Evolutionary conservation across 2,329 filamentous ascomycete species (phyloP).

Genomic region (Colletotrichum acutatum): DNA sequence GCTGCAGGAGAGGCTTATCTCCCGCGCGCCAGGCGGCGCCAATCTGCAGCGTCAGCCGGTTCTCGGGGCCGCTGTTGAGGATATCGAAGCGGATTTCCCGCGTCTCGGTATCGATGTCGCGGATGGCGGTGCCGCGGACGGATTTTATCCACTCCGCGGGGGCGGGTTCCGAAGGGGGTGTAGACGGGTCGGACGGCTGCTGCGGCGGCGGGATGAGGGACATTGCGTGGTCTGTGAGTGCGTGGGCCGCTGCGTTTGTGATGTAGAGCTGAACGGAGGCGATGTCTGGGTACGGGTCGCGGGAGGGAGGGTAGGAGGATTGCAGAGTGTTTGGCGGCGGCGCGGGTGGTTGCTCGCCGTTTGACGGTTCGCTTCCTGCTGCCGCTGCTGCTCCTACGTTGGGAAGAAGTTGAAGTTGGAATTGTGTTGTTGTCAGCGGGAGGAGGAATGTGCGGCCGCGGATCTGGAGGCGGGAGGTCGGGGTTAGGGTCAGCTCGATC

Average conservation of each 20-base stretch:
- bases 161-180: constrained; percentile 7
- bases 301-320: constrained; percentile 54
- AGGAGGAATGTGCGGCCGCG: constrained; percentile 56
- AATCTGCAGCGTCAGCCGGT: constrained; percentile 38
- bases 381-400: constrained; percentile 35
- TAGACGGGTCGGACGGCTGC: not conserved
- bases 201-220: constrained; percentile 26
- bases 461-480: constrained; percentile 54
- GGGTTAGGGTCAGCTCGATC: constrained; percentile 58
- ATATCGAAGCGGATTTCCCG: constrained; percentile 48
- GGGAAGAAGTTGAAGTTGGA: constrained; percentile 52
- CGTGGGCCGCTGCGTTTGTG: constrained; percentile 53
- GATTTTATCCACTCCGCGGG: constrained; percentile 42
- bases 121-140: constrained; percentile 47
- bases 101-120: constrained; percentile 41
- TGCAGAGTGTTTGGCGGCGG: constrained; percentile 46
- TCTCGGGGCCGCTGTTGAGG: constrained; percentile 36
- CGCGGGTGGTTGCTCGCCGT: constrained; percentile 37
- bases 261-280: constrained; percentile 59
- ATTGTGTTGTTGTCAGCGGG: constrained; percentile 57
- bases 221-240: constrained; percentile 50
- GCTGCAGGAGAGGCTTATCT: constrained; percentile 33
- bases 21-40: constrained; percentile 35
- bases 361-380: not conserved
- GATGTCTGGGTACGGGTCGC: constrained; percentile 57